Percentiles rank a stretch among this genome's conserved stretches.
These are phyloP conservation scores for Aspergillus hancockii DNA, from an alignment of 495 filamentous ascomycete species.

Conservation along the genomic window DNA sequence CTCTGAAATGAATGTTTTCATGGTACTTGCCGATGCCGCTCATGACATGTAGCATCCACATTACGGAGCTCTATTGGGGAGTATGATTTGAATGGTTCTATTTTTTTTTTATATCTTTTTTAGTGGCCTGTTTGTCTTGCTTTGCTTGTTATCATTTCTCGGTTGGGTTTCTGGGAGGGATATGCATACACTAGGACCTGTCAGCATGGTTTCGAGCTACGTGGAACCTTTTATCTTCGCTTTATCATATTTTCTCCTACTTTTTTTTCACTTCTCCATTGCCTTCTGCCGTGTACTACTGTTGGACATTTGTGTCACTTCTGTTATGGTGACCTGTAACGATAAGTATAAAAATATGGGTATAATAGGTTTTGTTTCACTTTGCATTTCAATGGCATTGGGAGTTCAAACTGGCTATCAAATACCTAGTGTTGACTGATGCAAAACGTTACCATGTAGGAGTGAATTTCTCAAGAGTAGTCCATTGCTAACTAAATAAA, in stretches of 20 bases:
- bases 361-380: slow-evolving; percentile 5
- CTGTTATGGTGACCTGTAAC: slow-evolving; percentile 32
- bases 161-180: slow-evolving; percentile 33
- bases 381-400: slow-evolving; percentile 7
- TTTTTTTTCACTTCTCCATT: slow-evolving; percentile 16
- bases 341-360: slow-evolving; percentile 43
- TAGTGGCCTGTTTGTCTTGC: slow-evolving; percentile 30
- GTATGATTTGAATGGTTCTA: slow-evolving; percentile 26
- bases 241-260: slow-evolving; percentile 16
- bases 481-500: no score
- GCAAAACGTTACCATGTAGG: neutral
- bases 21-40: slow-evolving; percentile 32
- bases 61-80: slow-evolving; percentile 21
- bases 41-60: slow-evolving; percentile 25
- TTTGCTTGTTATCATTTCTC: slow-evolving; percentile 37
- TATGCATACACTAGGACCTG: slow-evolving; percentile 29
- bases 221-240: slow-evolving; percentile 20
- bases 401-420: neutral
- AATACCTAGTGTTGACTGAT: neutral
- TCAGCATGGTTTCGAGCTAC: slow-evolving; percentile 26
- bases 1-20: slow-evolving; percentile 26
- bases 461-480: neutral
- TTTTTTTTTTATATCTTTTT: slow-evolving; percentile 23
- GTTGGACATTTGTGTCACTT: slow-evolving; percentile 11
- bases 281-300: slow-evolving; percentile 1